phyloP scores from a whole-genome alignment of 768 basidiomycete genomes.

The Rossbeevera mucosa region DNA sequence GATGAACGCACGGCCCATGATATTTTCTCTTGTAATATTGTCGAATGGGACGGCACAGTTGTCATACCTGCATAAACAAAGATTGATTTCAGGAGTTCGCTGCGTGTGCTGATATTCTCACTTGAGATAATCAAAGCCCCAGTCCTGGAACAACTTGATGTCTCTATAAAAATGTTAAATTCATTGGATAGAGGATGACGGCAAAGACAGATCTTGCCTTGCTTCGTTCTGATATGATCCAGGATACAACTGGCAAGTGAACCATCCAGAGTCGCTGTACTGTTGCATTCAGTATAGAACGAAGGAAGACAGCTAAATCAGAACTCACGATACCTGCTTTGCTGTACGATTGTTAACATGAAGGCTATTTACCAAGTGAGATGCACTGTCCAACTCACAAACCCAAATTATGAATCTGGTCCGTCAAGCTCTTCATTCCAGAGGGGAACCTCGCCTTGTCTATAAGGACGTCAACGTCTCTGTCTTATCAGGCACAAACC shows the following conservation, averaged over 20 bases:
- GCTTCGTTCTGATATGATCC: constrained; percentile 63
- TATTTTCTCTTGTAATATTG: constrained; percentile 49
- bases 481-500: background rate
- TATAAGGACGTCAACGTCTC: constrained; percentile 17
- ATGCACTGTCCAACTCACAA: constrained; percentile 38
- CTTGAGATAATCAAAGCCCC: constrained; percentile 68
- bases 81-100: background rate
- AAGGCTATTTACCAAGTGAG: background rate
- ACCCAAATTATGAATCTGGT: constrained; percentile 51
- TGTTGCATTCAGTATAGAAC: constrained; percentile 15
- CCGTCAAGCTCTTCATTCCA: constrained; percentile 55
- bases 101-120: constrained; percentile 23
- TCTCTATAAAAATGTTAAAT: constrained; percentile 37
- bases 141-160: constrained; percentile 53
- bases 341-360: constrained; percentile 26
- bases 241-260: constrained; percentile 59
- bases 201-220: constrained; percentile 32
- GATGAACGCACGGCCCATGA: constrained; percentile 45
- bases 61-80: constrained; percentile 42
- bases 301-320: background rate
- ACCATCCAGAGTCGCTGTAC: constrained; percentile 71
- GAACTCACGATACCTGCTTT: constrained; percentile 57
- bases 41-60: constrained; percentile 62
- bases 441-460: constrained; percentile 50
- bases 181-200: background rate